These are phyloP conservation scores for Cryptococcus amylolentus DNA, from an alignment of 1,284 basidiomycete genomes.

Conservation along the genomic window DNA sequence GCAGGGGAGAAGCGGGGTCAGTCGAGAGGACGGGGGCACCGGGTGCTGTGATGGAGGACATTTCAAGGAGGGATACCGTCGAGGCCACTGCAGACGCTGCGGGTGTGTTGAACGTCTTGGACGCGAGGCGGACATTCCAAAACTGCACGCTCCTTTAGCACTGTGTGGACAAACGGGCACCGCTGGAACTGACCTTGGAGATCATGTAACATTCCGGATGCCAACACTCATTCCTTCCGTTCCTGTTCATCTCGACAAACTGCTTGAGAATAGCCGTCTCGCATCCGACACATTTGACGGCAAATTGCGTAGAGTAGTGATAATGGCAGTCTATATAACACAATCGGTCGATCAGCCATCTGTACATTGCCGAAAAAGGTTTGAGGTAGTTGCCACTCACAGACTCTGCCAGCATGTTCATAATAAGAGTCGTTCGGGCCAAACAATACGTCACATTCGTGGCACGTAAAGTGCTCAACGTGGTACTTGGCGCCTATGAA, in stretches of 20 bases:
- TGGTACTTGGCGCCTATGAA: constrained; percentile 91
- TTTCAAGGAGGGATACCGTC: constrained; percentile 43
- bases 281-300: constrained; percentile 97
- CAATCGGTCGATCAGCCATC: neutral
- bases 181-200: constrained; percentile 68
- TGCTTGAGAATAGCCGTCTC: constrained; percentile 98
- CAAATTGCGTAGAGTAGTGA: constrained; percentile 97
- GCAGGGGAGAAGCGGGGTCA: constrained; percentile 9
- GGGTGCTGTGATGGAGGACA: constrained; percentile 25
- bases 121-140: constrained; percentile 97
- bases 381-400: constrained; percentile 28
- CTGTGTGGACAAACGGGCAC: neutral
- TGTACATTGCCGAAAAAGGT: neutral
- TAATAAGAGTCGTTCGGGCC: constrained; percentile 99
- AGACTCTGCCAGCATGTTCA: constrained; percentile 93
- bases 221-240: constrained; percentile 98
- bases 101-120: constrained; percentile 56
- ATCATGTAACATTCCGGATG: constrained; percentile 99
- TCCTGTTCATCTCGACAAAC: constrained; percentile 98
- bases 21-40: constrained; percentile 15
- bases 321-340: constrained; percentile 69
- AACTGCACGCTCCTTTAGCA: constrained; percentile 58
- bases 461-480: constrained; percentile 99
- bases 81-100: constrained; percentile 57
- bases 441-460: constrained; percentile 90